A percentile compares a stretch with the other conserved stretches of the same genome.
phyloP scores from a whole-genome alignment of 2,329 filamentous ascomycete species.

The Mycosphaerella arachidis region DNA sequence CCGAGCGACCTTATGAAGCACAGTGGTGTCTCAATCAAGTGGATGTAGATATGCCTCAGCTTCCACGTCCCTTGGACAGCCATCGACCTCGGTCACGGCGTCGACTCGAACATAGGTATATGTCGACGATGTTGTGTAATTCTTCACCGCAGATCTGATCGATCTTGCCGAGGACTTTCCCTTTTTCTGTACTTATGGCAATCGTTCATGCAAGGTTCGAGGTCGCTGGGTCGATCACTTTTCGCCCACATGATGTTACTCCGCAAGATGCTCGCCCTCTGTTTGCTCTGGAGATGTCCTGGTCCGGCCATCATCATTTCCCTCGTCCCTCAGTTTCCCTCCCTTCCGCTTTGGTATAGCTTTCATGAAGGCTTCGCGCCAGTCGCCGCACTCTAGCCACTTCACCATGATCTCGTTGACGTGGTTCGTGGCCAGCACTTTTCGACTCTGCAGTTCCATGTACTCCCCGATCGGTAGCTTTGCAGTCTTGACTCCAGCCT shows the following conservation, averaged over 20 bases:
- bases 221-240: not conserved
- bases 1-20: too few species aligned
- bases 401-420: slow-evolving; percentile 94
- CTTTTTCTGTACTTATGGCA: not conserved
- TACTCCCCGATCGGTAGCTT: slow-evolving; percentile 93
- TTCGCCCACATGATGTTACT: not conserved
- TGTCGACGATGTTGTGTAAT: too few species aligned
- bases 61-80: too few species aligned
- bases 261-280: not conserved
- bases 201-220: not conserved
- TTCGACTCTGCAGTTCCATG: slow-evolving; percentile 81
- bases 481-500: slow-evolving; percentile 75
- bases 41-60: too few species aligned
- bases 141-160: too few species aligned
- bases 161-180: too few species aligned
- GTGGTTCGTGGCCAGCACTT: slow-evolving; percentile 89
- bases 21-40: too few species aligned
- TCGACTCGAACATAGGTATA: too few species aligned
- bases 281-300: not conserved
- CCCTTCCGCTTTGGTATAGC: slow-evolving; percentile 91
- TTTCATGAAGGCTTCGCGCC: slow-evolving; percentile 81
- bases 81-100: too few species aligned
- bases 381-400: slow-evolving; percentile 86
- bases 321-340: slow-evolving; percentile 54
- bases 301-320: not conserved